These are phyloP conservation scores for Collybia sp. DNA, from an alignment of 768 basidiomycete genomes.

Conservation along the genomic window DNA sequence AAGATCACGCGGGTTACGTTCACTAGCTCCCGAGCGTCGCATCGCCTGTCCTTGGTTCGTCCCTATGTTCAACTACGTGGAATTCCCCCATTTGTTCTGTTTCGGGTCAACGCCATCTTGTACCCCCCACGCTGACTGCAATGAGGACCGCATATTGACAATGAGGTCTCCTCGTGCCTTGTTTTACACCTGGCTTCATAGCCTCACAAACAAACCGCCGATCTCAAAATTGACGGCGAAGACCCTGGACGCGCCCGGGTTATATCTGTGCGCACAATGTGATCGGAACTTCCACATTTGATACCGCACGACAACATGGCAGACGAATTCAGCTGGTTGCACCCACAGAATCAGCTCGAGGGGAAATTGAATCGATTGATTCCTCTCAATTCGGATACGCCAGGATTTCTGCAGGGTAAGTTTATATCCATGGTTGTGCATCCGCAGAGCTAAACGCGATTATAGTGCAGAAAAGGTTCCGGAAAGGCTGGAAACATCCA, in stretches of 20 bases:
- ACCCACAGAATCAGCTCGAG: constrained; percentile 33
- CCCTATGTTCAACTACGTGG: too few relatives aligned
- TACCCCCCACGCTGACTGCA: too few relatives aligned
- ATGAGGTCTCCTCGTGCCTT: too few relatives aligned
- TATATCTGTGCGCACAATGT: not conserved
- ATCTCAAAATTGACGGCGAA: not conserved
- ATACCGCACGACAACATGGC: constrained; percentile 13
- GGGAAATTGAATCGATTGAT: constrained; percentile 39
- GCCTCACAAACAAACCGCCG: too few relatives aligned
- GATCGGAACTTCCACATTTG: constrained; percentile 1
- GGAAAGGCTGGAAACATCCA: constrained; percentile 16
- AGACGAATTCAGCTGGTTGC: constrained; percentile 39
- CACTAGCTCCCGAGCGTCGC: too few relatives aligned
- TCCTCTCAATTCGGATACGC: constrained; percentile 27
- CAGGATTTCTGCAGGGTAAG: constrained; percentile 37
- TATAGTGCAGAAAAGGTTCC: constrained; percentile 13
- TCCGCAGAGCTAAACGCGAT: not conserved
- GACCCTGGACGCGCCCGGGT: constrained; percentile 5
- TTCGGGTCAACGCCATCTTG: too few relatives aligned
- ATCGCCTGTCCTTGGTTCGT: too few relatives aligned
- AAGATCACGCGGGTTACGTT: too few relatives aligned
- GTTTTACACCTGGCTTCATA: too few relatives aligned
- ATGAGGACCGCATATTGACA: too few relatives aligned
- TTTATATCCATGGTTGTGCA: constrained; percentile 4
- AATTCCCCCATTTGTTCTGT: too few relatives aligned